These are phyloP conservation scores for Citrus australasica DNA, from an alignment of 345 rosid genomes.

Conservation along the genomic window DNA sequence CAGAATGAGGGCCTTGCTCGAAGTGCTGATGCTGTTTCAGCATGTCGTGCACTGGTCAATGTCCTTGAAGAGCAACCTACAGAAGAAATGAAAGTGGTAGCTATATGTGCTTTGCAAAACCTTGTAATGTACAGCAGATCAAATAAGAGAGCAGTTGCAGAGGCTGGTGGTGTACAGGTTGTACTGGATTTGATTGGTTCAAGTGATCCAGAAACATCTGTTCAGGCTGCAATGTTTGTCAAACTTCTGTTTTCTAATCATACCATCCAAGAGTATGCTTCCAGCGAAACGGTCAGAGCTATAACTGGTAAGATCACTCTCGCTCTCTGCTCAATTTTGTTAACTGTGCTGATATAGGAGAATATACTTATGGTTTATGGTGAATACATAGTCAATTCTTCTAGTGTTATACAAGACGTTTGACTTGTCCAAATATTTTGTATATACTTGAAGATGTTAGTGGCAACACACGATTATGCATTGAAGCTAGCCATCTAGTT, in stretches of 20 bases:
- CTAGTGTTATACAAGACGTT: neutral
- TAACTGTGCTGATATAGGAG: neutral
- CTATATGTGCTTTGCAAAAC: conserved; percentile 95
- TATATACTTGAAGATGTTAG: neutral
- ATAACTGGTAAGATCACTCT: conserved; percentile 72
- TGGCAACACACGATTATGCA: neutral
- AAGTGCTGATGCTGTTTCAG: conserved; percentile 90
- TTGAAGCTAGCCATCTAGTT: neutral
- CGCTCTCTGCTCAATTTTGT: neutral
- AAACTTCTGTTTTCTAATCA: conserved; percentile 94
- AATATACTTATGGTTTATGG: neutral
- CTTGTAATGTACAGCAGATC: conserved; percentile 95
- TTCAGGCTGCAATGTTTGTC: conserved; percentile 97
- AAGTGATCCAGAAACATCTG: conserved; percentile 90
- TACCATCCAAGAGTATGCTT: conserved; percentile 98
- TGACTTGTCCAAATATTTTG: neutral
- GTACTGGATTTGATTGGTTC: conserved; percentile 92
- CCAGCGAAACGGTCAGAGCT: conserved; percentile 97
- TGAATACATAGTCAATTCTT: neutral
- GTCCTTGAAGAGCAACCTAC: conserved; percentile 99
- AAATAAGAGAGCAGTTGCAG: conserved; percentile 98
- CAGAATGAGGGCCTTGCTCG: conserved; percentile 97
- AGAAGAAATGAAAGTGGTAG: conserved; percentile 99
- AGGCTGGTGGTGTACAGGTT: conserved; percentile 99
- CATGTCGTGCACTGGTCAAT: conserved; percentile 96